Evolutionary conservation across 2,329 filamentous ascomycete species (phyloP).

Genomic region (Tolypocladium guangdongense): DNA sequence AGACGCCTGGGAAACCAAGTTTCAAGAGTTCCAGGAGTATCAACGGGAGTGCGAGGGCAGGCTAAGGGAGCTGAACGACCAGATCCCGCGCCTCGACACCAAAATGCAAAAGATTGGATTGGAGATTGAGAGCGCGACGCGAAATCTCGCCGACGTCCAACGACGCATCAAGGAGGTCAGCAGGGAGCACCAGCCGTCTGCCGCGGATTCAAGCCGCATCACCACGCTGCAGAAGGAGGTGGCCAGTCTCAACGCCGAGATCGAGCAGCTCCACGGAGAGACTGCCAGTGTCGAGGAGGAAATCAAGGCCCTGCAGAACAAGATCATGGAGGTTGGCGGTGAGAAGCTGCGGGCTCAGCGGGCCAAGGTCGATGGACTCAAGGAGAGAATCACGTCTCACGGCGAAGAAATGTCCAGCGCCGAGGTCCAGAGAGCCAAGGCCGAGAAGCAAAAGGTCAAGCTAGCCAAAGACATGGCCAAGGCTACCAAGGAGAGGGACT

Average conservation of each 20-base stretch:
- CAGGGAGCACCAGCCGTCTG: constrained; percentile 69
- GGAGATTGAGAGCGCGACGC: constrained; percentile 77
- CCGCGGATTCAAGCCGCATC: constrained; percentile 67
- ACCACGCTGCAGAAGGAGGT: constrained; percentile 69
- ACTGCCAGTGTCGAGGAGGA: constrained; percentile 86
- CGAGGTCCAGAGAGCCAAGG: constrained; percentile 82
- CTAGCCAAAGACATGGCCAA: constrained; percentile 74
- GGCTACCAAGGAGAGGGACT: constrained; percentile 67
- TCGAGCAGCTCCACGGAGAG: constrained; percentile 69
- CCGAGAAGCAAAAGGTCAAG: constrained; percentile 84
- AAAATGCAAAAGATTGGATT: constrained; percentile 83
- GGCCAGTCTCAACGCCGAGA: constrained; percentile 60
- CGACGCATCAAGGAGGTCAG: constrained; percentile 77
- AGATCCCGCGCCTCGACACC: constrained; percentile 78
- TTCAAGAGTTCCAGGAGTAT: constrained; percentile 74
- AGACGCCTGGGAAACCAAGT: constrained; percentile 72
- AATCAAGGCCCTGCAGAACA: constrained; percentile 86
- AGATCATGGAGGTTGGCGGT: constrained; percentile 97
- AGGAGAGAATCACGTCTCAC: constrained; percentile 71
- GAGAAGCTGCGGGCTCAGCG: constrained; percentile 86
- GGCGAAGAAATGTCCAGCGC: constrained; percentile 75
- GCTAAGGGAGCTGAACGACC: constrained; percentile 60
- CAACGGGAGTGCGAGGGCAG: constrained; percentile 68
- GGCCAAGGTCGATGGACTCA: constrained; percentile 78
- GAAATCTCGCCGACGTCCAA: constrained; percentile 74